phyloP scores from a whole-genome alignment of 75 land plant species.

The Ceratopteris richardii region DNA sequence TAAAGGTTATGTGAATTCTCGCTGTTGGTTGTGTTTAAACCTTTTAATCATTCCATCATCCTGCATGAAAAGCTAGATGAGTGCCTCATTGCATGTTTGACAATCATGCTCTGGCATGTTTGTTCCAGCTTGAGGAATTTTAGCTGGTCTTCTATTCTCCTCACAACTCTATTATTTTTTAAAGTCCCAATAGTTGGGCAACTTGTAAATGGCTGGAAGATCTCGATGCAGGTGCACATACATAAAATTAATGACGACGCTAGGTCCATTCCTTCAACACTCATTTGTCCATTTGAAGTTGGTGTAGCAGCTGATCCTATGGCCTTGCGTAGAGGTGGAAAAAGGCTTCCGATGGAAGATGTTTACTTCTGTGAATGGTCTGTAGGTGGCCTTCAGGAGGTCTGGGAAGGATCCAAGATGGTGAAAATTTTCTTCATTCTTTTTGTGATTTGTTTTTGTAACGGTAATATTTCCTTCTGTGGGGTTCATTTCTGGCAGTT shows the following conservation, averaged over 20 bases:
- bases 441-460: not conserved
- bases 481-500: slow-evolving; percentile 42
- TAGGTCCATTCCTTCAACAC: slow-evolving; percentile 18
- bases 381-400: slow-evolving; percentile 70
- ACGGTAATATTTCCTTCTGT: not conserved
- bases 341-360: slow-evolving; percentile 93
- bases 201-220: too few species aligned
- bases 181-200: too few species aligned
- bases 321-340: slow-evolving; percentile 75
- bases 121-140: too few species aligned
- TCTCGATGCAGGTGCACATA: slow-evolving; percentile 15
- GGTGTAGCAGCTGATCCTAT: slow-evolving; percentile 93
- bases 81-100: too few species aligned
- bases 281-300: slow-evolving; percentile 54
- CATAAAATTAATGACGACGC: slow-evolving; percentile 7
- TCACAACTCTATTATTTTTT: too few species aligned
- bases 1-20: too few species aligned
- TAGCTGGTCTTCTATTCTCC: too few species aligned
- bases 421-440: not conserved
- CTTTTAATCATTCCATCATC: too few species aligned
- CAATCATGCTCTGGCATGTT: too few species aligned
- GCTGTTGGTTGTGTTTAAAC: too few species aligned
- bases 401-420: slow-evolving; percentile 4
- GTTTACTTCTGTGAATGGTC: slow-evolving; percentile 76
- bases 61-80: too few species aligned